Conservation (phyloP, 208 protist genomes). For the Wallacemonas sp. region DNA sequence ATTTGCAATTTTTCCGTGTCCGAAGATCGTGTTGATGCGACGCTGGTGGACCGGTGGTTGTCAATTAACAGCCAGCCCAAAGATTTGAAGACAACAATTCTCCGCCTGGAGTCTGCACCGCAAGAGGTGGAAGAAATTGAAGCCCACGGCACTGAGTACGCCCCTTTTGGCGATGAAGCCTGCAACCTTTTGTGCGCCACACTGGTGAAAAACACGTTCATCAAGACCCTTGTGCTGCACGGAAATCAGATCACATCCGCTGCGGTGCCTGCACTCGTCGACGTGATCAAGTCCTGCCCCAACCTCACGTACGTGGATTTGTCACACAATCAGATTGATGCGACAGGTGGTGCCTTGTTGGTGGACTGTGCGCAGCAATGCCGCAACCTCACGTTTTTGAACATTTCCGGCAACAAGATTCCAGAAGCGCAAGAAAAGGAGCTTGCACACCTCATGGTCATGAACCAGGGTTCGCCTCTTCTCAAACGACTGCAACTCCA, state of each 20-base stretch:
- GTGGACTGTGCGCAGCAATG: conserved; percentile 31
- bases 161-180: conserved; percentile 52
- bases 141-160: conserved; percentile 37
- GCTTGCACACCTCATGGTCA: conserved; percentile 57
- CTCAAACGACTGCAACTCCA: conserved; percentile 68
- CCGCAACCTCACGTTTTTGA: conserved; percentile 44
- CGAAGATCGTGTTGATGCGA: conserved; percentile 24
- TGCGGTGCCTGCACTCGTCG: conserved; percentile 50
- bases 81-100: conserved; percentile 58
- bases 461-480: conserved; percentile 68
- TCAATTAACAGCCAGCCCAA: conserved; percentile 67
- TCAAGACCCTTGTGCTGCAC: conserved; percentile 57
- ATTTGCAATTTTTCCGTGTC: conserved; percentile 34
- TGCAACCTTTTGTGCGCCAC: conserved; percentile 56
- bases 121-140: conserved; percentile 48
- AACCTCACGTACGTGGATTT: conserved; percentile 60
- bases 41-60: conserved; percentile 49
- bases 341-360: conserved; percentile 23
- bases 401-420: conserved; percentile 57
- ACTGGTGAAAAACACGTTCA: conserved; percentile 42
- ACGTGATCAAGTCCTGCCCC: conserved; percentile 55
- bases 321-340: conserved; percentile 75
- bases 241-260: conserved; percentile 68
- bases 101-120: conserved; percentile 46
- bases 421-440: conserved; percentile 32